Evolutionary conservation across 1,139 yeast species (phyloP).

Genomic region (Taphrina sp.): DNA sequence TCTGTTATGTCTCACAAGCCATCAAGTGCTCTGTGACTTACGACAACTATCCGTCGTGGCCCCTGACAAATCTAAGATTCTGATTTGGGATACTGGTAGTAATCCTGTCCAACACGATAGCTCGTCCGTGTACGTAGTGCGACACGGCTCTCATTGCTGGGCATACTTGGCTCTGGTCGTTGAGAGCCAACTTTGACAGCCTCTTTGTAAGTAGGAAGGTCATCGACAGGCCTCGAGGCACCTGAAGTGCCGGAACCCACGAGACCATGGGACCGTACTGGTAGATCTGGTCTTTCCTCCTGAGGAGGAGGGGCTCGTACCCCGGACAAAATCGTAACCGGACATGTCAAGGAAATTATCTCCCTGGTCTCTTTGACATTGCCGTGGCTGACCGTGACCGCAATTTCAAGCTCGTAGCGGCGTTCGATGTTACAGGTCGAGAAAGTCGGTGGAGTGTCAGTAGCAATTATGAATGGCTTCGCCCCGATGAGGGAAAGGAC

Average conservation of each 20-base stretch:
- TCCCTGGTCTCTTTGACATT: background rate
- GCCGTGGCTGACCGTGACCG: slow-evolving; percentile 49
- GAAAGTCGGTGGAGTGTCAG: slow-evolving; percentile 50
- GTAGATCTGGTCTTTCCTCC: background rate
- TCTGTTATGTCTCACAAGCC: no score
- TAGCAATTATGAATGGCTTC: slow-evolving; percentile 17
- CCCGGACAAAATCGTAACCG: slow-evolving; percentile 18
- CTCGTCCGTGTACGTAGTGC: slow-evolving; percentile 17
- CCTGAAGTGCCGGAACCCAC: background rate
- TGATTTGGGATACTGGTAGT: slow-evolving; percentile 6
- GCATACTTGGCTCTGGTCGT: slow-evolving; percentile 2
- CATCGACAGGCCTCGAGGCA: background rate
- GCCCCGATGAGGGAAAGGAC: slow-evolving; percentile 4
- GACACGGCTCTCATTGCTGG: background rate
- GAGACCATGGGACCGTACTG: background rate
- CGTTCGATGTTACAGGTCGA: slow-evolving; percentile 58
- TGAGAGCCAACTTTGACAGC: slow-evolving; percentile 16
- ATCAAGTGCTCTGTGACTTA: no score
- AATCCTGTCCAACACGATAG: slow-evolving; percentile 18
- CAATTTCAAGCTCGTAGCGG: slow-evolving; percentile 50
- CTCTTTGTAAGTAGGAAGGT: slow-evolving; percentile 5
- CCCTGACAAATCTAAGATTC: no score
- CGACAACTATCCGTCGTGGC: no score
- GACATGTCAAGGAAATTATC: slow-evolving; percentile 12
- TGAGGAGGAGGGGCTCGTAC: slow-evolving; percentile 29